Conservation (phyloP, 805 yeast species). For the Ogataea sp. region DNA sequence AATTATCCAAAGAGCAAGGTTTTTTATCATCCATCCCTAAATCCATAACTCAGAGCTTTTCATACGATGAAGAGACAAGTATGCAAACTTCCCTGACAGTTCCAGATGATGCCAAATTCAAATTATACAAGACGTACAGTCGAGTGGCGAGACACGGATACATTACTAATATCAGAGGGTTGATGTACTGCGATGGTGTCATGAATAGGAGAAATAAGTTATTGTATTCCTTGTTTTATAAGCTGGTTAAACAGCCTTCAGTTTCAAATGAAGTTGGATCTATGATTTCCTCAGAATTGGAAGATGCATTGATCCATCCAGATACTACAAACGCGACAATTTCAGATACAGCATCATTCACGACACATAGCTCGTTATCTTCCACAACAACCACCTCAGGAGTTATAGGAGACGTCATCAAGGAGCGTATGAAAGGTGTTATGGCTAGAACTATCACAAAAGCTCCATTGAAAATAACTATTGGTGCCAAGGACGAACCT, state of each 20-base stretch:
- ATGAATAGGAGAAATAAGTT: constrained; percentile 65
- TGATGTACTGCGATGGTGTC: constrained; percentile 61
- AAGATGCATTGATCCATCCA: constrained; percentile 22
- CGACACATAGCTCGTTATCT: constrained; percentile 3
- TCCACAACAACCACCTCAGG: constrained; percentile 3
- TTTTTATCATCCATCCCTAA: constrained; percentile 40
- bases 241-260: constrained; percentile 42
- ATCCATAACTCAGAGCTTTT: constrained; percentile 24
- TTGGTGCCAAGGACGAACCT: constrained; percentile 41
- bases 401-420: constrained; percentile 29
- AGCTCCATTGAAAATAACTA: constrained; percentile 42
- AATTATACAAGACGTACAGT: constrained; percentile 52
- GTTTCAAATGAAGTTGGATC: constrained; percentile 19
- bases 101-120: constrained; percentile 53
- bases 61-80: constrained; percentile 9
- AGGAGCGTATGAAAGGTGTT: constrained; percentile 61
- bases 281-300: constrained; percentile 30
- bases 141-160: constrained; percentile 29
- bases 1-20: constrained; percentile 38
- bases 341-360: constrained; percentile 3
- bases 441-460: constrained; percentile 59
- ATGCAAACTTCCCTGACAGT: constrained; percentile 16
- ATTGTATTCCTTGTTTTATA: constrained; percentile 59
- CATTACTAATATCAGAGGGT: constrained; percentile 63
- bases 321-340: constrained; percentile 13